A percentile compares a stretch with the other conserved stretches of the same genome.
Conservation (phyloP, 257 asterid genomes). For the Nicotiana obtusifolia region DNA sequence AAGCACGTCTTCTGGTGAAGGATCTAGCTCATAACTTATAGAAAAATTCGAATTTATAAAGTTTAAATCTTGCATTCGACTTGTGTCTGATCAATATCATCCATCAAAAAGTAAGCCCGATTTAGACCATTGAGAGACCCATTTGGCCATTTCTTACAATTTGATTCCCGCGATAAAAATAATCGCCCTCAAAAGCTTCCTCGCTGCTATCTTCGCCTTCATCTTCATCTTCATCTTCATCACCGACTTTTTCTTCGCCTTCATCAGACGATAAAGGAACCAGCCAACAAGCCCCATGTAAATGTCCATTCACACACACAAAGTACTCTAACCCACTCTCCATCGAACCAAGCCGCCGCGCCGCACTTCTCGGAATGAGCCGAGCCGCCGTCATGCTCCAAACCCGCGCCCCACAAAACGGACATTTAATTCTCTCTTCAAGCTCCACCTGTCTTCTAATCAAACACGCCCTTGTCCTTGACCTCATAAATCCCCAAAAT, state of each 20-base stretch:
- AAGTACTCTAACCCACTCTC: conserved; percentile 64
- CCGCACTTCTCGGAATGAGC: conserved; percentile 59
- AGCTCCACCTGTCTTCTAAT: conserved; percentile 44
- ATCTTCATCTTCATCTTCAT: neutral
- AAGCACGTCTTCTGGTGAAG: neutral
- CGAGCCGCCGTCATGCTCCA: conserved; percentile 92
- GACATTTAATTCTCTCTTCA: conserved; percentile 50
- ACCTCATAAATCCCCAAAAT: conserved; percentile 50
- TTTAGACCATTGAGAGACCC: neutral
- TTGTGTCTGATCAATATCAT: too few species aligned
- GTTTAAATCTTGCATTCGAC: too few species aligned
- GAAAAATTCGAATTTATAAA: too few species aligned
- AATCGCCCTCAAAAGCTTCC: neutral
- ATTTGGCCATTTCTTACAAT: neutral
- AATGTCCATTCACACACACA: conserved; percentile 79
- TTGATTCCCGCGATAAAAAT: neutral
- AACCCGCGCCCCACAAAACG: conserved; percentile 68
- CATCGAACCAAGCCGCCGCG: conserved; percentile 62
- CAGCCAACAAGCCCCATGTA: conserved; percentile 78
- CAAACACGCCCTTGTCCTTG: conserved; percentile 63
- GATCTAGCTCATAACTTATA: too few species aligned
- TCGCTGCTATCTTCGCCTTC: neutral
- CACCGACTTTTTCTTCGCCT: conserved; percentile 2
- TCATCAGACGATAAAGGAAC: conserved; percentile 62
- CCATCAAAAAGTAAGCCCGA: neutral